Evolutionary conservation across 2,329 filamentous ascomycete genomes (phyloP).

Genomic region (Bipolaris cookei): DNA sequence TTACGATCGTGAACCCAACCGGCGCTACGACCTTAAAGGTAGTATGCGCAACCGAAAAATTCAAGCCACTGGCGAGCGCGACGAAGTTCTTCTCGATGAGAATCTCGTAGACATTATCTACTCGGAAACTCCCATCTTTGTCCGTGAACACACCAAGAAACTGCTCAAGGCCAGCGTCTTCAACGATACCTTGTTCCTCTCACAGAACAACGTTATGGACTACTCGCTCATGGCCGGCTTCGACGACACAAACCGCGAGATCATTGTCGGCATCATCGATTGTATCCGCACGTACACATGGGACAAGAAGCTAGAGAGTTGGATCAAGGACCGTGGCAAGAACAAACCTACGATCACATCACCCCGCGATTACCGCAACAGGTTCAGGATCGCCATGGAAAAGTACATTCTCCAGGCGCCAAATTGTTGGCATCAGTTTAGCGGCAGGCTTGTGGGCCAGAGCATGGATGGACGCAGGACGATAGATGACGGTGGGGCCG

Average conservation of each 20-base stretch:
- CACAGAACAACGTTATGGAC: conserved; percentile 97
- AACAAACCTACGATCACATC: conserved; percentile 92
- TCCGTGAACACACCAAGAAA: conserved; percentile 94
- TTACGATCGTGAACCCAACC: conserved; percentile 87
- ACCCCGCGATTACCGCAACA: conserved; percentile 95
- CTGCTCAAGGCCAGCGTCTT: conserved; percentile 89
- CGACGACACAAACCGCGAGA: conserved; percentile 84
- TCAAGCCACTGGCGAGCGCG: conserved; percentile 90
- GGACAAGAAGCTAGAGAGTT: conserved; percentile 99
- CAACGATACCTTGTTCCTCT: conserved; percentile 96
- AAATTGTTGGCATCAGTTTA: conserved; percentile 77
- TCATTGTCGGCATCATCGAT: conserved; percentile 95
- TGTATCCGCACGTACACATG: conserved; percentile 98
- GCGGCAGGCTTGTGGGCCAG: conserved; percentile 30
- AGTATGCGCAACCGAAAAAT: conserved; percentile 99
- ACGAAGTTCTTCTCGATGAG: conserved; percentile 95
- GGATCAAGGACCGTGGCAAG: conserved; percentile 97
- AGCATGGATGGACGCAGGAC: conserved; percentile 25
- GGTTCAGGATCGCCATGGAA: conserved; percentile 96
- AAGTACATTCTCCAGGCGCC: conserved; percentile 80
- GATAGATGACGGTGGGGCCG: conserved; percentile 18
- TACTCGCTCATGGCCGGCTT: conserved; percentile 99
- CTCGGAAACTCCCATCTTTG: conserved; percentile 86
- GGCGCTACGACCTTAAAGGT: conserved; percentile 87
- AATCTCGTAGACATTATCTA: conserved; percentile 99